Percentiles rank a stretch among this genome's conserved stretches.
phyloP scores from a whole-genome alignment of 371 early-diverging fungal species.

The Umbelopsis sp. region DNA sequence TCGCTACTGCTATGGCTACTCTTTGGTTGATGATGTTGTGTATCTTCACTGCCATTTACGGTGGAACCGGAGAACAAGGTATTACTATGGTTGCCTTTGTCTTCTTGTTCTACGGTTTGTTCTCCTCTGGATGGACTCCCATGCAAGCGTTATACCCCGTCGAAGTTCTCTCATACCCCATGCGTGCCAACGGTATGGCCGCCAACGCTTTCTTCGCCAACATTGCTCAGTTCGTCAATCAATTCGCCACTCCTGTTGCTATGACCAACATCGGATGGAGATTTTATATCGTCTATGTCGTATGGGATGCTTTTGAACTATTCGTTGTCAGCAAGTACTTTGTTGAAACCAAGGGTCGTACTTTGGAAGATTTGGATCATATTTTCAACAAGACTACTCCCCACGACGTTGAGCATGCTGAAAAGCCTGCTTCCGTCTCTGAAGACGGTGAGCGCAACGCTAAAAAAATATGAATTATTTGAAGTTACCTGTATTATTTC shows the following conservation, averaged over 20 bases:
- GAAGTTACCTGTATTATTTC: background rate
- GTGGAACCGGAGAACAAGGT: constrained; percentile 15
- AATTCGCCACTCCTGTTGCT: constrained; percentile 9
- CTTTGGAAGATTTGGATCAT: constrained; percentile 60
- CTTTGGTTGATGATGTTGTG: constrained; percentile 16
- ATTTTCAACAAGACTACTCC: constrained; percentile 32
- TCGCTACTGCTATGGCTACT: background rate
- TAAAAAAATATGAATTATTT: background rate
- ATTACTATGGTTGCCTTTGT: constrained; percentile 15
- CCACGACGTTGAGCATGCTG: constrained; percentile 3
- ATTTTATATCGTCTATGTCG: constrained; percentile 7
- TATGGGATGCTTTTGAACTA: constrained; percentile 17
- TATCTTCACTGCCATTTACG: constrained; percentile 9
- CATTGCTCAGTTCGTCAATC: constrained; percentile 19
- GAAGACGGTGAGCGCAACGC: background rate
- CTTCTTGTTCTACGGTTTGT: constrained; percentile 17
- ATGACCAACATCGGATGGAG: constrained; percentile 16
- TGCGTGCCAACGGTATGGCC: constrained; percentile 19
- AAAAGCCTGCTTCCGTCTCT: background rate
- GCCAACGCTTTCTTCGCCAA: constrained; percentile 14
- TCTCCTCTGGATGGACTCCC: constrained; percentile 15
- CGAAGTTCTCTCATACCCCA: constrained; percentile 14
- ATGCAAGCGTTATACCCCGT: constrained; percentile 17
- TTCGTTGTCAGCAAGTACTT: constrained; percentile 46
- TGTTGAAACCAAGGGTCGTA: constrained; percentile 61